Conservation (phyloP, 352 stramenopile genomes). For the Pythium chondricola region DNA sequence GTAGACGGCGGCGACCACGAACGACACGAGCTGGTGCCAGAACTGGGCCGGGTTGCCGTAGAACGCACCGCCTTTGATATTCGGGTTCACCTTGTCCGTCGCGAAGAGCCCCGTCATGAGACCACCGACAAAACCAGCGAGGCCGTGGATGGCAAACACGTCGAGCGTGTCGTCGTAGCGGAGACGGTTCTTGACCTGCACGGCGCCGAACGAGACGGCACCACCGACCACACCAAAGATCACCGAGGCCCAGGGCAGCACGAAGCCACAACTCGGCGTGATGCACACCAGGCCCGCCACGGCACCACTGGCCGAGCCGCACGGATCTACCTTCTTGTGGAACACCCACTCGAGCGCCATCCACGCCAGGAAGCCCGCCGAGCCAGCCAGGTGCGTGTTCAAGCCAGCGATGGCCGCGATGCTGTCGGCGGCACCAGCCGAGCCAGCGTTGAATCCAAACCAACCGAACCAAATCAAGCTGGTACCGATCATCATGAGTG, state of each 20-base stretch:
- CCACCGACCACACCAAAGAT: slow-evolving; percentile 70
- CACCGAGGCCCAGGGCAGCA: slow-evolving; percentile 59
- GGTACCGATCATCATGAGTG: slow-evolving; percentile 74
- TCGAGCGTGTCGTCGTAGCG: slow-evolving; percentile 83
- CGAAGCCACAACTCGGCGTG: slow-evolving; percentile 65
- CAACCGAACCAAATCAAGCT: slow-evolving; percentile 83
- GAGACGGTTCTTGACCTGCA: slow-evolving; percentile 58
- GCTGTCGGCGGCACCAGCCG: slow-evolving; percentile 44
- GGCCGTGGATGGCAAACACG: slow-evolving; percentile 68
- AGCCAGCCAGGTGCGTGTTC: slow-evolving; percentile 66
- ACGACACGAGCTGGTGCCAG: slow-evolving; percentile 45
- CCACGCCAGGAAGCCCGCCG: slow-evolving; percentile 65
- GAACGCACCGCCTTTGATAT: slow-evolving; percentile 44
- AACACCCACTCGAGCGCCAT: slow-evolving; percentile 44
- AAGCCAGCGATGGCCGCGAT: slow-evolving; percentile 63
- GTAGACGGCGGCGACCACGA: slow-evolving; percentile 55
- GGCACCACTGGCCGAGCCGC: slow-evolving; percentile 50
- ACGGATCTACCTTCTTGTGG: slow-evolving; percentile 54
- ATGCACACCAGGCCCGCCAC: slow-evolving; percentile 63
- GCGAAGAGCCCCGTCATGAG: slow-evolving; percentile 70
- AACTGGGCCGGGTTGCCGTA: slow-evolving; percentile 45
- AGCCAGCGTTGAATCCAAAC: slow-evolving; percentile 82
- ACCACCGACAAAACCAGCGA: slow-evolving; percentile 50
- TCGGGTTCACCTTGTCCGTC: slow-evolving; percentile 46
- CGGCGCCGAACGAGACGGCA: slow-evolving; percentile 36